Evolutionary conservation across 805 yeast species (phyloP).

Genomic region (Lipomyces yamanashiensis): DNA sequence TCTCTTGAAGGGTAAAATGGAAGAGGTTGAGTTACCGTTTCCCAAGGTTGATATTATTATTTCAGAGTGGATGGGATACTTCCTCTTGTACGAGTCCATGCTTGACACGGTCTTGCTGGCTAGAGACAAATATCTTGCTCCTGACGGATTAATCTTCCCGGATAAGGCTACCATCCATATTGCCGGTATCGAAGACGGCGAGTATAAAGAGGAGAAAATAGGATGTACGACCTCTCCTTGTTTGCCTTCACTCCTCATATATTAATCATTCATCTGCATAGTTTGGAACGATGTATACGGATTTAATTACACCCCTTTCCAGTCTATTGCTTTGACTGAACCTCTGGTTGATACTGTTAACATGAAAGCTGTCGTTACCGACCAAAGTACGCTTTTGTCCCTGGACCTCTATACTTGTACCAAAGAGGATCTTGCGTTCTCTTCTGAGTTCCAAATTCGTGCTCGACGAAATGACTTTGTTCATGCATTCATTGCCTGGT

Average conservation of each 20-base stretch:
- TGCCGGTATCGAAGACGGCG: constrained; percentile 86
- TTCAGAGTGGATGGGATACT: constrained; percentile 99
- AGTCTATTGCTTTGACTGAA: constrained; percentile 82
- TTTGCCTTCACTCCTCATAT: not conserved
- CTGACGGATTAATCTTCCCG: constrained; percentile 80
- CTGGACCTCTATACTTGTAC: constrained; percentile 89
- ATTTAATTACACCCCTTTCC: constrained; percentile 91
- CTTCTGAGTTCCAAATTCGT: constrained; percentile 66
- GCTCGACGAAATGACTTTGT: constrained; percentile 80
- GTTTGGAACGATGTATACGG: constrained; percentile 91
- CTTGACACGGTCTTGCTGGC: constrained; percentile 94
- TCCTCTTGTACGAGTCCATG: constrained; percentile 94
- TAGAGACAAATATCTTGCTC: constrained; percentile 78
- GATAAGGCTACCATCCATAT: constrained; percentile 81
- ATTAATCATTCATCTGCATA: not conserved
- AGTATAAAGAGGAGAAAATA: constrained; percentile 80
- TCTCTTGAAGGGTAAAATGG: constrained; percentile 86
- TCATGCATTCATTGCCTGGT: constrained; percentile 93
- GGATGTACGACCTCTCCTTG: constrained; percentile 49
- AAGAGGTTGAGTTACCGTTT: constrained; percentile 84
- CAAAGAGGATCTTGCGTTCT: constrained; percentile 79
- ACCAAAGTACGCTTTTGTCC: constrained; percentile 69
- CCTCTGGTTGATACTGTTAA: constrained; percentile 97
- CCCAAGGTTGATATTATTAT: constrained; percentile 91
- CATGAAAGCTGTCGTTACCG: constrained; percentile 72